Percentiles rank a stretch among this genome's conserved stretches.
These are phyloP conservation scores for Fagopyrum esculentum DNA, from an alignment of 148 eudicot species.

Conservation along the genomic window DNA sequence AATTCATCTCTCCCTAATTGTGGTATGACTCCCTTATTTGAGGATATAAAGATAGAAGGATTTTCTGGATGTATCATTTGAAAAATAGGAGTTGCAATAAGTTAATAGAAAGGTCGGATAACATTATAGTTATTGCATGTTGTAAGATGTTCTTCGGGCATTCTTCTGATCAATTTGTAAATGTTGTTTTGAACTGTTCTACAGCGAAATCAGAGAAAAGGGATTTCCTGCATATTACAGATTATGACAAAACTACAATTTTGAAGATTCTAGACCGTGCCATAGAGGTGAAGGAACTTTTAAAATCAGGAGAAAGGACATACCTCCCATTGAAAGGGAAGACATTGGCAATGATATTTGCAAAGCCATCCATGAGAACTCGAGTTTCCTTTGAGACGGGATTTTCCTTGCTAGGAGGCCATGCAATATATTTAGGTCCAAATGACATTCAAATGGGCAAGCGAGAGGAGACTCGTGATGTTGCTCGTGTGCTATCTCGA, in stretches of 20 bases:
- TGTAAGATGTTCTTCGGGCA: not conserved
- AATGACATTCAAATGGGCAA: slow-evolving; percentile 99
- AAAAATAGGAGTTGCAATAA: not conserved
- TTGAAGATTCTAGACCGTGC: slow-evolving; percentile 85
- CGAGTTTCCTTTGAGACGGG: slow-evolving; percentile 98
- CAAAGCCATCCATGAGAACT: slow-evolving; percentile 98
- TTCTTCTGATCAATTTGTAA: slow-evolving; percentile 6
- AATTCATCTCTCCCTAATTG: not conserved
- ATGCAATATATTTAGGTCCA: slow-evolving; percentile 90
- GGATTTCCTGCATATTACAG: slow-evolving; percentile 85
- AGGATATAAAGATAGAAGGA: not conserved
- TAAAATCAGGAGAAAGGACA: slow-evolving; percentile 85
- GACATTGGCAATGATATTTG: slow-evolving; percentile 98
- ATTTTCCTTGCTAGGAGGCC: slow-evolving; percentile 90
- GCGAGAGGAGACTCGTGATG: slow-evolving; percentile 97
- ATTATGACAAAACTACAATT: slow-evolving; percentile 81
- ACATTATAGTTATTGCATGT: slow-evolving; percentile 9
- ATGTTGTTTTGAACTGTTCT: slow-evolving; percentile 11
- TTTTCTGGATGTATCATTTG: not conserved
- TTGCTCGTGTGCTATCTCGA: slow-evolving; percentile 89
- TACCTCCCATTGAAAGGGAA: slow-evolving; percentile 87
- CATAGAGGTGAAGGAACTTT: slow-evolving; percentile 65
- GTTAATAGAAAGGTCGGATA: not conserved
- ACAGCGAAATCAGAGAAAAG: slow-evolving; percentile 58
- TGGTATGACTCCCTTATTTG: not conserved